phyloP scores from a whole-genome alignment of 2,329 filamentous ascomycete genomes.

The Pezicula radicicola region DNA sequence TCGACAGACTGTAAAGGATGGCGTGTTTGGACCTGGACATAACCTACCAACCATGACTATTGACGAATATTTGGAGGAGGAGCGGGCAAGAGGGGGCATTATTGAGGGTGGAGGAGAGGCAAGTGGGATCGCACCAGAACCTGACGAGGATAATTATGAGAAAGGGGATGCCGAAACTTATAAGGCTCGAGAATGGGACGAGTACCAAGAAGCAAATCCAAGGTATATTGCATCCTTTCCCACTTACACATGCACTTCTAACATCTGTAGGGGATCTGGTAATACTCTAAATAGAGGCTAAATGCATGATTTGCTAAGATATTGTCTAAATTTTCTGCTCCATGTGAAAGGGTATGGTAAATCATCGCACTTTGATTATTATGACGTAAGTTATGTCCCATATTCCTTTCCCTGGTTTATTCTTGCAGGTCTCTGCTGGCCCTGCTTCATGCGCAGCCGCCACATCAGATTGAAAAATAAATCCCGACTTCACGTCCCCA shows the following conservation, averaged over 20 bases:
- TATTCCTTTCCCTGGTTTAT: too few relatives aligned
- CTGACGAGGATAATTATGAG: constrained; percentile 89
- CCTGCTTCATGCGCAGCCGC: too few relatives aligned
- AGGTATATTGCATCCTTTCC: constrained; percentile 38
- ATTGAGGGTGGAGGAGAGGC: constrained; percentile 86
- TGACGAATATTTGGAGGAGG: constrained; percentile 95
- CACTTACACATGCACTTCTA: constrained; percentile 2
- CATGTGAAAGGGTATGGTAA: neutral
- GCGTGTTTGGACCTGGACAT: constrained; percentile 87
- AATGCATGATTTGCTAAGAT: neutral
- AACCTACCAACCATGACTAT: constrained; percentile 97
- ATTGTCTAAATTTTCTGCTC: neutral
- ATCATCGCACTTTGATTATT: too few relatives aligned
- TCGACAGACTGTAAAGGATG: constrained; percentile 70
- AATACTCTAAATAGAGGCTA: constrained; percentile 80
- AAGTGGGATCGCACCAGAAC: constrained; percentile 63
- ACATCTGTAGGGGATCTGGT: constrained; percentile 55
- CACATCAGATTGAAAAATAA: too few relatives aligned
- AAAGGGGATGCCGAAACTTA: constrained; percentile 85
- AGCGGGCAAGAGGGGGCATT: constrained; percentile 78
- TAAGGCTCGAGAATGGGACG: constrained; percentile 94
- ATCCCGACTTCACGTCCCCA: too few relatives aligned
- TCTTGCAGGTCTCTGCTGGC: too few relatives aligned
- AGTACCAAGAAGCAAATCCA: constrained; percentile 86
- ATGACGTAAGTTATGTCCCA: too few relatives aligned